phyloP scores from a whole-genome alignment of 2,329 filamentous ascomycete species.

The Keithomyces neogunnii region DNA sequence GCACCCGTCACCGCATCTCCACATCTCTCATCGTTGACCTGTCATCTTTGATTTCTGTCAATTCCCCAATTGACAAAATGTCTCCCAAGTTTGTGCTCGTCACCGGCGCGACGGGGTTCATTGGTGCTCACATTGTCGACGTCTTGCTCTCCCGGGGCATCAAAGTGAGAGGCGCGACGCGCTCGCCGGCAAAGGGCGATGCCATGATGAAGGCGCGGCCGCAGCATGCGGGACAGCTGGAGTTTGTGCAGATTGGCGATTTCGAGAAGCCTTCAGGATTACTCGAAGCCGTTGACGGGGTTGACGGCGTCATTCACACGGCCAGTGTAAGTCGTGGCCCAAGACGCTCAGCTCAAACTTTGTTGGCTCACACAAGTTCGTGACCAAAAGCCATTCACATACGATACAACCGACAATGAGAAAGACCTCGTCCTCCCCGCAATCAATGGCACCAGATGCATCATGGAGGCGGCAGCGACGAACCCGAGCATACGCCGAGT shows the following conservation, averaged over 20 bases:
- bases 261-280: conserved; percentile 30
- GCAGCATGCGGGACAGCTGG: conserved; percentile 25
- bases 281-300: conserved; percentile 26
- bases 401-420: conserved; percentile 33
- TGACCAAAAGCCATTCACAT: conserved; percentile 30
- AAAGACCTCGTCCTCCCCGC: conserved; percentile 35
- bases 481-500: conserved; percentile 19
- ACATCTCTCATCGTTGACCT: no score
- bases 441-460: conserved; percentile 34
- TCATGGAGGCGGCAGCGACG: conserved; percentile 25
- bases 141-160: conserved; percentile 19
- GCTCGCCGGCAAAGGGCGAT: conserved; percentile 20
- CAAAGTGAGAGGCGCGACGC: conserved; percentile 21
- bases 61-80: no score
- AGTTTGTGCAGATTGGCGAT: conserved; percentile 33
- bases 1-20: no score
- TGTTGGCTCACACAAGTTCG: no score
- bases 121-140: conserved; percentile 27
- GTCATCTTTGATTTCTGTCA: no score
- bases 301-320: conserved; percentile 35
- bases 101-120: conserved; percentile 19
- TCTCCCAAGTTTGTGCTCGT: conserved; percentile 12
- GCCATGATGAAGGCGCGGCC: conserved; percentile 28
- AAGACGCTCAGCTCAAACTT: no score
- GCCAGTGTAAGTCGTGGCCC: conserved; percentile 27